Evolutionary conservation across 2,329 filamentous ascomycete genomes (phyloP).

Genomic region (Sporothrix pseudoabietina): DNA sequence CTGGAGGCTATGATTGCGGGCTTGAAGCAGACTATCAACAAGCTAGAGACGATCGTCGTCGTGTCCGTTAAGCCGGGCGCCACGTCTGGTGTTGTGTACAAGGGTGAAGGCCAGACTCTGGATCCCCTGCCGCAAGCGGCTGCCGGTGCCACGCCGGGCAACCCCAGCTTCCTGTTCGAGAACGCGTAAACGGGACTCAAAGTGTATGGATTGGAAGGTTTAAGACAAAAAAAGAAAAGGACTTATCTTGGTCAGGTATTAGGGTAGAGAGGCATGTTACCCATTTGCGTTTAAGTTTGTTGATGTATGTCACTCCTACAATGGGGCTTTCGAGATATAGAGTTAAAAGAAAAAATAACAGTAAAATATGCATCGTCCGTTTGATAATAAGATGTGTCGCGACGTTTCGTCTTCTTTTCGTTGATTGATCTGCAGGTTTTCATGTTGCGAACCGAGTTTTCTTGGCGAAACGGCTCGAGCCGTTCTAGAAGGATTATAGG

Average conservation of each 20-base stretch:
- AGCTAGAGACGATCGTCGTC: conserved; percentile 61
- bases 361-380: background rate
- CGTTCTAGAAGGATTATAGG: background rate
- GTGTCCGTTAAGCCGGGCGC: conserved; percentile 70
- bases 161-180: conserved; percentile 37
- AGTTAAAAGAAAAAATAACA: background rate
- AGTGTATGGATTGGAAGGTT: background rate
- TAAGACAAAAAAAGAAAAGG: background rate
- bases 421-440: conserved; percentile 13
- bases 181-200: conserved; percentile 25
- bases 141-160: conserved; percentile 76
- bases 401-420: background rate
- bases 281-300: background rate
- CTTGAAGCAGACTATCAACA: conserved; percentile 56
- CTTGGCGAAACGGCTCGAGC: background rate
- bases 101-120: conserved; percentile 53
- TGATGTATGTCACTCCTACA: background rate
- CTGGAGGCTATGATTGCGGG: conserved; percentile 71
- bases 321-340: background rate
- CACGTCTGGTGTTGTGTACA: conserved; percentile 62
- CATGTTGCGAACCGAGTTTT: conserved; percentile 16
- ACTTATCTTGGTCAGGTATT: background rate
- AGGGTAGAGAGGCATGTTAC: conserved; percentile 16
- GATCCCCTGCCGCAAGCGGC: conserved; percentile 62
- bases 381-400: background rate